Evolutionary conservation across 2,329 filamentous ascomycete species (phyloP).

Genomic region (Penicillium sp.): DNA sequence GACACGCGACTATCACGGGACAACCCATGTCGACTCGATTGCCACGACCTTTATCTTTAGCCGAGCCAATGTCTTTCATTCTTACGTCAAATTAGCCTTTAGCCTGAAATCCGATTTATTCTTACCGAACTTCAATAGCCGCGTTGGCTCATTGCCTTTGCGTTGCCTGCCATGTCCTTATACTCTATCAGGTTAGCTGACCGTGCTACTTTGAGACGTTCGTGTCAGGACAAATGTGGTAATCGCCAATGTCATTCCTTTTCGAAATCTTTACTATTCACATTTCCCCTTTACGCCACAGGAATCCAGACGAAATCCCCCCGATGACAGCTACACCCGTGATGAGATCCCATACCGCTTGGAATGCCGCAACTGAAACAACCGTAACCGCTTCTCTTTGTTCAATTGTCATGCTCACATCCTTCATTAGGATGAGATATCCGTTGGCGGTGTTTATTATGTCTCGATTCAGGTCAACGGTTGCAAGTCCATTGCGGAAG

Average conservation of each 20-base stretch:
- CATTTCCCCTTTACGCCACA: slow-evolving; percentile 13
- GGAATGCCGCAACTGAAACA: slow-evolving; percentile 23
- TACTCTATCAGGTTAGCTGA: not conserved
- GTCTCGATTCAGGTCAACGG: slow-evolving; percentile 7
- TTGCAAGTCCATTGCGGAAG: slow-evolving; percentile 30
- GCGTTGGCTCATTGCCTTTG: not conserved
- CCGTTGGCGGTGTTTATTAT: slow-evolving; percentile 15
- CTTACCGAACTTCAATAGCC: not conserved
- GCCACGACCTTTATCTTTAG: not conserved
- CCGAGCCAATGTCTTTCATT: not conserved
- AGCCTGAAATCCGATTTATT: not conserved
- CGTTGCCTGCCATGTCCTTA: not conserved
- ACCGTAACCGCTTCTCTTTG: slow-evolving; percentile 13
- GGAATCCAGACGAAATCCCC: slow-evolving; percentile 19
- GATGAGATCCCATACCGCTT: slow-evolving; percentile 27
- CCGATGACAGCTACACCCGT: slow-evolving; percentile 28
- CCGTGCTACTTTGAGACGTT: not conserved
- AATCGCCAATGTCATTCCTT: not conserved
- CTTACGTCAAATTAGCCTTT: not conserved
- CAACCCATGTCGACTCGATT: not conserved
- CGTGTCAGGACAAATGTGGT: not conserved
- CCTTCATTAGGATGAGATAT: slow-evolving; percentile 15
- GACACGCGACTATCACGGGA: not conserved
- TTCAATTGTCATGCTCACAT: slow-evolving; percentile 13
- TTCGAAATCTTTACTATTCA: not conserved